Evolutionary conservation across 2,329 filamentous ascomycete genomes (phyloP).

Genomic region (Arachnopeziza araneosa): DNA sequence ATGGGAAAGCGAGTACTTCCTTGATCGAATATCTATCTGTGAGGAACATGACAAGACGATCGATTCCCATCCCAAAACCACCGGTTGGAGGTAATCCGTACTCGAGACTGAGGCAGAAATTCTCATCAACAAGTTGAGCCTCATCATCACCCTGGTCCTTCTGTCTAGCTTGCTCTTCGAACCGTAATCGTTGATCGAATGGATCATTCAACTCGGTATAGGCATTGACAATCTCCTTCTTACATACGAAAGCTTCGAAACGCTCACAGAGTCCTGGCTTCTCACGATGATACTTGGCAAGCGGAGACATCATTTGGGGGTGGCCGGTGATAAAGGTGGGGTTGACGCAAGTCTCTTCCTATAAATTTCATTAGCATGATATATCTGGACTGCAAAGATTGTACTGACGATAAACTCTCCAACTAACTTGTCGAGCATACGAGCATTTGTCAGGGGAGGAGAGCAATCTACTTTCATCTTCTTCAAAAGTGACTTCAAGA

Average conservation of each 20-base stretch:
- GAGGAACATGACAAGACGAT: constrained; percentile 90
- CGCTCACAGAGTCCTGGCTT: constrained; percentile 86
- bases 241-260: constrained; percentile 95
- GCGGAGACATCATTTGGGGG: constrained; percentile 82
- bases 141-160: constrained; percentile 97
- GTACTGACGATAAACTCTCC: constrained; percentile 69
- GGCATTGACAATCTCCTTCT: constrained; percentile 94
- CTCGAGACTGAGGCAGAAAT: constrained; percentile 85
- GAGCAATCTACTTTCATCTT: constrained; percentile 89
- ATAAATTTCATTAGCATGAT: too few species aligned
- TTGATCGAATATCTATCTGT: constrained; percentile 95
- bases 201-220: constrained; percentile 97
- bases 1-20: constrained; percentile 93
- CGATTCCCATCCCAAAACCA: constrained; percentile 95
- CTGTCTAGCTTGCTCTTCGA: constrained; percentile 92
- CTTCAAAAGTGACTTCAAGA: constrained; percentile 77
- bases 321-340: constrained; percentile 90
- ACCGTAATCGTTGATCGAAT: constrained; percentile 85
- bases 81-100: constrained; percentile 89
- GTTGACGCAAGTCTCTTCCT: constrained; percentile 84
- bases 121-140: constrained; percentile 93
- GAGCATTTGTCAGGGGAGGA: constrained; percentile 84
- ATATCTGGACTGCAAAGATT: too few species aligned
- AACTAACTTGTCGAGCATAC: constrained; percentile 93
- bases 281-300: constrained; percentile 89